Percentiles rank a stretch among this genome's conserved stretches.
phyloP scores from a whole-genome alignment of 441 rosid species.

The Populus hybrid region DNA sequence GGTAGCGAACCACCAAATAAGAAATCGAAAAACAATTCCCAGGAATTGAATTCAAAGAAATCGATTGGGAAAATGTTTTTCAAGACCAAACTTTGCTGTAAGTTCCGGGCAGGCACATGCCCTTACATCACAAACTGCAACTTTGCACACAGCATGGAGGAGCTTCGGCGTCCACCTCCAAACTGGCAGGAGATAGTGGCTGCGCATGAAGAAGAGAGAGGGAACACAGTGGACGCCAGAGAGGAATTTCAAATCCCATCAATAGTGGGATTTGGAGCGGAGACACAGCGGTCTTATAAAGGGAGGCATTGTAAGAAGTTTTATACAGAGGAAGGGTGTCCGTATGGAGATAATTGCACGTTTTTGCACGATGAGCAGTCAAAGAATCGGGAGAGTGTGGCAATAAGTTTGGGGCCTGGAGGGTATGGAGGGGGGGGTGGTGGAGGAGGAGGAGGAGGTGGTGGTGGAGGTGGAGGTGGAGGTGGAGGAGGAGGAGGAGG shows the following conservation, averaged over 20 bases:
- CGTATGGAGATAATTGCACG: slow-evolving; percentile 89
- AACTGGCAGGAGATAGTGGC: slow-evolving; percentile 97
- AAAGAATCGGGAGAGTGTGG: slow-evolving; percentile 86
- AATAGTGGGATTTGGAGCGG: slow-evolving; percentile 45
- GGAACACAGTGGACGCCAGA: slow-evolving; percentile 31
- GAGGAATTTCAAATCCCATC: slow-evolving; percentile 92
- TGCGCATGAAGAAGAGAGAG: slow-evolving; percentile 63
- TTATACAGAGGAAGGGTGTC: slow-evolving; percentile 90
- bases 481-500: slow-evolving; percentile 40
- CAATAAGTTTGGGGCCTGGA: slow-evolving; percentile 88
- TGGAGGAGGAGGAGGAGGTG: slow-evolving; percentile 15
- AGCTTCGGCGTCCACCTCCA: slow-evolving; percentile 91
- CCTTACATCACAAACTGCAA: slow-evolving; percentile 85
- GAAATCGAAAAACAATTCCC: slow-evolving; percentile 50
- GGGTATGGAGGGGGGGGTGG: slow-evolving; percentile 59
- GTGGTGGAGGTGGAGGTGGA: slow-evolving; percentile 9
- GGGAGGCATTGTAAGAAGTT: slow-evolving; percentile 97
- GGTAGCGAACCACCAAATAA: slow-evolving; percentile 59
- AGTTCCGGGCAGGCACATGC: slow-evolving; percentile 78
- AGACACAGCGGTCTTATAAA: slow-evolving; percentile 72
- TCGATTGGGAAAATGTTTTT: slow-evolving; percentile 90
- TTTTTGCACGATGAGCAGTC: slow-evolving; percentile 87
- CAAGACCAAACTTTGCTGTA: slow-evolving; percentile 90
- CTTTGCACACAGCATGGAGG: slow-evolving; percentile 92
- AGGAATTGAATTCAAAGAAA: slow-evolving; percentile 48